Base-by-base conservation (phyloP, 768 basidiomycete genomes). In the Sutorius australiensis region DNA sequence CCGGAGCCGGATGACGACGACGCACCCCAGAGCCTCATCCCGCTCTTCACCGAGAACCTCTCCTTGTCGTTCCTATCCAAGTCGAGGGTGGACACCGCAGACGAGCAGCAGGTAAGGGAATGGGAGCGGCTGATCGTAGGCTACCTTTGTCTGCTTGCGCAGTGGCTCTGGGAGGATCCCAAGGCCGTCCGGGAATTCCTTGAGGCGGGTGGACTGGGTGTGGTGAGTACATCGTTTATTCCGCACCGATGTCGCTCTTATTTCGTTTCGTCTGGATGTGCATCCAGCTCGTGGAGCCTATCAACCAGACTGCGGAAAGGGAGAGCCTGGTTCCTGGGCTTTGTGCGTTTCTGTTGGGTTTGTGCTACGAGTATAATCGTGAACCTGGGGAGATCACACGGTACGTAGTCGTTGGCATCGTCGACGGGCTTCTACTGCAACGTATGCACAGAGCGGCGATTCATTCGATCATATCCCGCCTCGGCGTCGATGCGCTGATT, bases 111-210 rank as follows among this genome's bases (percentile, higher is more conserved):
- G 61, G 78, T 82, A 13, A 75, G 87, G 45, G 95, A 97, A 62
- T 98, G 94, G 92, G 92, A 93, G 56, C 78, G 92, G 53, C 74
- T 95, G 43, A 85, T 94, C 62, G 84, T 91, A 8, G 89, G 86
- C 0, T 95, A 98, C 64, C 75, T 98, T 33, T 81, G 82, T 44
- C 68, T 97, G 49, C 76, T 99, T 31, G 78, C 83, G 5, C 92
- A 94, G 56, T 99, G 97, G 97, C 75, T 97, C 7, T 99, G 95
- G 95, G 95, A 98, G 62, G 95, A 97, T 61, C 85, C 94, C 0
- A 80, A 77, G 48, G 86, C 89, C 0, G 92, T 97, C 47, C 79
- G 84, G 55, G 93, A 91, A 65, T 95, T 98, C 64, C 74, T 99
- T 57, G 86, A 91, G 62, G 87, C 92, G 7, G 92, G 94, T 19